phyloP scores from a whole-genome alignment of 2,329 filamentous ascomycete genomes.

The Ampelomyces quisqualis region DNA sequence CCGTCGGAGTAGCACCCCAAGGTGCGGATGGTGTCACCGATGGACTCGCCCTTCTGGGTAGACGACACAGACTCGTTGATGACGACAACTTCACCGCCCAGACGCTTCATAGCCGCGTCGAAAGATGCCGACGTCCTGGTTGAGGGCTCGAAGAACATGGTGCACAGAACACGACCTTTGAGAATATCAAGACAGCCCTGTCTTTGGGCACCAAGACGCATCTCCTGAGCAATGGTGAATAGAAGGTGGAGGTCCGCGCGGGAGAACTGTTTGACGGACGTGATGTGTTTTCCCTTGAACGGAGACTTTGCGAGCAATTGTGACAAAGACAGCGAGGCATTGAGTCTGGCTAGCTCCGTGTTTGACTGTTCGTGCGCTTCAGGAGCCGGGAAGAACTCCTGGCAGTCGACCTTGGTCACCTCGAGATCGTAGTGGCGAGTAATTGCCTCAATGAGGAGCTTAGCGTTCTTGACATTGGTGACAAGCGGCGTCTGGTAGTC shows the following conservation, averaged over 20 bases:
- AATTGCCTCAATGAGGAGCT: conserved; percentile 93
- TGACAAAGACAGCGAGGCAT: conserved; percentile 59
- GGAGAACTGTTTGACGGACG: conserved; percentile 88
- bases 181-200: conserved; percentile 86
- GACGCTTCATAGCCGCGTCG: conserved; percentile 96
- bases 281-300: conserved; percentile 86
- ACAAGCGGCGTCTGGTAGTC: conserved; percentile 96
- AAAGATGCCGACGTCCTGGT: conserved; percentile 95
- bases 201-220: conserved; percentile 91
- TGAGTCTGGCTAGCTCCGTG: conserved; percentile 55
- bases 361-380: conserved; percentile 33
- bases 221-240: conserved; percentile 96
- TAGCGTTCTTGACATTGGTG: conserved; percentile 99
- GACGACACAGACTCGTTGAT: conserved; percentile 83
- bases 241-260: conserved; percentile 86
- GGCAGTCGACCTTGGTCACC: conserved; percentile 81
- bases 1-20: conserved; percentile 93
- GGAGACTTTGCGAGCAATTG: conserved; percentile 75
- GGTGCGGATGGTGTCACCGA: conserved; percentile 91
- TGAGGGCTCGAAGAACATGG: conserved; percentile 96
- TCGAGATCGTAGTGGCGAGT: conserved; percentile 84
- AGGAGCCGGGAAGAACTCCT: conserved; percentile 65
- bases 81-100: conserved; percentile 82
- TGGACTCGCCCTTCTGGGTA: conserved; percentile 88
- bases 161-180: conserved; percentile 81